A percentile compares a stretch with the other conserved stretches of the same genome.
phyloP scores from a whole-genome alignment of 2,329 filamentous ascomycete species.

The Sporothrix inflata region DNA sequence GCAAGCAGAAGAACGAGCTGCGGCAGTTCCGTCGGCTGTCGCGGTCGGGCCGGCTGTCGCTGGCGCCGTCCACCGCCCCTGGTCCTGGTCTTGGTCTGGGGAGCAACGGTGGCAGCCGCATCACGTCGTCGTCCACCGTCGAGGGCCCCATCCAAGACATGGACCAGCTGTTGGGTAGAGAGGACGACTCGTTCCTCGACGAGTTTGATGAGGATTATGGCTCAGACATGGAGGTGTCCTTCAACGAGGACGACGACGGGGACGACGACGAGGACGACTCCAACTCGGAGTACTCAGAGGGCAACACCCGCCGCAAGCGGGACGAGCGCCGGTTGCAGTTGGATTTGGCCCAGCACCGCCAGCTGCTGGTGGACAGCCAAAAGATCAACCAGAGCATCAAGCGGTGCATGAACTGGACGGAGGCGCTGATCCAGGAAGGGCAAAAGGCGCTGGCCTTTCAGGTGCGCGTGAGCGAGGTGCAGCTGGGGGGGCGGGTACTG shows the following conservation, averaged over 20 bases:
- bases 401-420: slow-evolving; percentile 85
- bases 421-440: slow-evolving; percentile 86
- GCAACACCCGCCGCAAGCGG: slow-evolving; percentile 57
- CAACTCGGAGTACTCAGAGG: slow-evolving; percentile 34
- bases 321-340: slow-evolving; percentile 84
- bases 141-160: slow-evolving; percentile 47
- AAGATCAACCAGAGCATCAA: slow-evolving; percentile 95
- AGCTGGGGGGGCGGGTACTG: slow-evolving; percentile 79
- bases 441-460: slow-evolving; percentile 80
- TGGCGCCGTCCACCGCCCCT: slow-evolving; percentile 37
- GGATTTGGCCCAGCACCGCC: slow-evolving; percentile 85
- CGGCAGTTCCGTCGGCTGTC: slow-evolving; percentile 85
- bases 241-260: slow-evolving; percentile 44
- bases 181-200: slow-evolving; percentile 32
- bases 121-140: slow-evolving; percentile 50
- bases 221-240: slow-evolving; percentile 39
- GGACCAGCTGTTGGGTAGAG: slow-evolving; percentile 53
- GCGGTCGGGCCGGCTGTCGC: slow-evolving; percentile 73
- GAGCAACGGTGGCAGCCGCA: slow-evolving; percentile 43
- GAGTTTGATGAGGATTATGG: slow-evolving; percentile 42
- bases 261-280: slow-evolving; percentile 13
- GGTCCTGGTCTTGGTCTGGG: too few species aligned
- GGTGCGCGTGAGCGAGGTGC: slow-evolving; percentile 77
- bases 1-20: slow-evolving; percentile 87
- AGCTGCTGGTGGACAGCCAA: slow-evolving; percentile 85